Conservation (phyloP, 805 yeast species). For the Dipodascus albidus region DNA sequence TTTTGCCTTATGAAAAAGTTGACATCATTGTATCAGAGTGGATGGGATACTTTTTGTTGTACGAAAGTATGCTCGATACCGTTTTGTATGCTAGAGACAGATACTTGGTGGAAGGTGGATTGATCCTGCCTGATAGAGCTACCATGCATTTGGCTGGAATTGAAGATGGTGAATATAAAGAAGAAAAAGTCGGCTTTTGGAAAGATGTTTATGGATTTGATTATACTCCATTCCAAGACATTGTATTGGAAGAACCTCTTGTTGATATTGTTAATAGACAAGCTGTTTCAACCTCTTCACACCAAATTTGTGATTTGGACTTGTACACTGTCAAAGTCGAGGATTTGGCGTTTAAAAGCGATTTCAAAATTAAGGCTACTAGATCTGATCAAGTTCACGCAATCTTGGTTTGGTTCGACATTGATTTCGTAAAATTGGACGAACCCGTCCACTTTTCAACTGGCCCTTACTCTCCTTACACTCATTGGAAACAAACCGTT, state of each 20-base stretch:
- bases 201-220: conserved; percentile 96
- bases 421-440: conserved; percentile 55
- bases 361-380: conserved; percentile 62
- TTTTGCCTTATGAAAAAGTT: conserved; percentile 72
- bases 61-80: conserved; percentile 96
- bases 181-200: conserved; percentile 89
- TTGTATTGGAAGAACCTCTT: conserved; percentile 87
- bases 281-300: conserved; percentile 61
- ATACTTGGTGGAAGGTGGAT: conserved; percentile 67
- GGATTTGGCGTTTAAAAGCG: conserved; percentile 62
- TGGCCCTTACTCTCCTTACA: conserved; percentile 87
- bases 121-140: conserved; percentile 91
- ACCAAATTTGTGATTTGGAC: conserved; percentile 69
- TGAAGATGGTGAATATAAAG: conserved; percentile 86
- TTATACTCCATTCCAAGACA: conserved; percentile 76
- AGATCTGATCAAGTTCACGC: conserved; percentile 83
- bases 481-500: conserved; percentile 98
- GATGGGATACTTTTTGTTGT: conserved; percentile 97
- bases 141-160: conserved; percentile 81
- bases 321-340: conserved; percentile 78
- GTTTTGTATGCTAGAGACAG: conserved; percentile 89
- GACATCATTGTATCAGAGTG: conserved; percentile 95
- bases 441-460: conserved; percentile 66
- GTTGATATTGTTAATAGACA: conserved; percentile 88
- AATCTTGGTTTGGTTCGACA: conserved; percentile 87